Conservation (phyloP, 495 filamentous ascomycete species). For the Penicillium bovifimosum region DNA sequence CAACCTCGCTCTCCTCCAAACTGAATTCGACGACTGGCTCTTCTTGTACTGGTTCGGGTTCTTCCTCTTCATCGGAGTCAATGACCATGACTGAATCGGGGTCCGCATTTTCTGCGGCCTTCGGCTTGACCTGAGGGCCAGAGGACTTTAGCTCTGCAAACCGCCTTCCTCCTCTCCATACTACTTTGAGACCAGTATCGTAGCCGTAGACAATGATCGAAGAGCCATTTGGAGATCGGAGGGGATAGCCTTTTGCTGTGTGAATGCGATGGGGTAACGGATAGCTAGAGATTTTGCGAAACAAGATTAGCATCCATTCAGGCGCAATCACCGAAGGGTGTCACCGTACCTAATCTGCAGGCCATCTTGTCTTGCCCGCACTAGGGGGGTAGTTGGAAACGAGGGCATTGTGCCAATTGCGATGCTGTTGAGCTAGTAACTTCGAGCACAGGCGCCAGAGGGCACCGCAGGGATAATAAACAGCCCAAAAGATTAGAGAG, state of each 20-base stretch:
- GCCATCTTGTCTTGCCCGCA: conserved; percentile 38
- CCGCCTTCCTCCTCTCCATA: conserved; percentile 74
- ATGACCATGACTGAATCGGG: conserved; percentile 68
- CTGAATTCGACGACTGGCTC: conserved; percentile 48
- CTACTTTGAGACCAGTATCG: conserved; percentile 66
- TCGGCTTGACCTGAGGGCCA: conserved; percentile 18
- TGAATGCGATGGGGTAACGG: conserved; percentile 68
- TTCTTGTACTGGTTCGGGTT: conserved; percentile 27
- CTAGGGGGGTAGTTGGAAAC: conserved; percentile 35
- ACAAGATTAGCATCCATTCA: conserved; percentile 7
- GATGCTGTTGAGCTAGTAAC: conserved; percentile 10
- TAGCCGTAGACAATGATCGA: conserved; percentile 79
- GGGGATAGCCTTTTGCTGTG: conserved; percentile 67
- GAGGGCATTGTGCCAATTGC: conserved; percentile 30
- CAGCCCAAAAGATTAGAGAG: background rate
- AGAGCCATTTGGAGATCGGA: conserved; percentile 75
- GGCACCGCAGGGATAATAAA: conserved; percentile 12
- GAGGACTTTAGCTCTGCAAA: conserved; percentile 46
- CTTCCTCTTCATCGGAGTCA: conserved; percentile 72
- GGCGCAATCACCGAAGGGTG: background rate
- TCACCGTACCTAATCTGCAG: conserved; percentile 48
- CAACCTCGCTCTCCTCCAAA: conserved; percentile 53
- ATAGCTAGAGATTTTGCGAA: conserved; percentile 51
- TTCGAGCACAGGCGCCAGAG: conserved; percentile 19
- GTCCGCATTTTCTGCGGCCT: conserved; percentile 31